Base-by-base conservation (phyloP, 208 protist genomes). In the Naegleria lovaniensis region DNA sequence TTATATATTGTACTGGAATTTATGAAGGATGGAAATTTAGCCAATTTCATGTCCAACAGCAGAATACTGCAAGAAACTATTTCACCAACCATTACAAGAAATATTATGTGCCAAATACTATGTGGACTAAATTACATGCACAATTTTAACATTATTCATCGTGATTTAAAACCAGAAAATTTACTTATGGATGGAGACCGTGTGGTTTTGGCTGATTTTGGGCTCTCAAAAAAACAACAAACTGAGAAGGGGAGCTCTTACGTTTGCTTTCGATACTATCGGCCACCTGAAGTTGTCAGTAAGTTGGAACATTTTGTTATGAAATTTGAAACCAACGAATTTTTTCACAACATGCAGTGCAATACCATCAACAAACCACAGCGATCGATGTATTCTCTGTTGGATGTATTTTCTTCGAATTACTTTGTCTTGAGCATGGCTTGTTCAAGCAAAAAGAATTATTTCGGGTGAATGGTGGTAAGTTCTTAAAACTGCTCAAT, bases 141-240 rank as follows among this genome's bases (percentile, higher is more conserved):
- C 19, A 67, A 19, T 67, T 67, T 67, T 19, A 29, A 29, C 3
- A 67, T 67, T 67, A 67, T 67, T 67, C 55, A 67, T 67, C 11
- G 55, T 29, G 55, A 67, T 67, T 67, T 83, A 39, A 83, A 83
- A 11, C 75, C 75, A 83, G 75, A 39, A n/a, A 83, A 83, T 83
- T 40, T 83, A 40, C 75, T 83, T 13, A 13, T 83, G 75, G 75
- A 39, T 40, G 33, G 33, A 36, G 75, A 83, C 0, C 22, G 33
- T 0, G 75, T 83, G 13, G n/a, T 40, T 38, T 83, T 83, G 75
- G 22, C n/a, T 36, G 75, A 83, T 11, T 83, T 83, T 83, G 75
- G 75, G 5, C 22, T 83, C 19, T 67, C 55, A 29, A 67, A 67
- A 67, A 67, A 67, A 67, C 55, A 67, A 13, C 55, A 67, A 67